Percentiles rank a stretch among this genome's conserved stretches.
Evolutionary conservation across 1,139 yeast species (phyloP).

Genomic region (Ogataea hybrid): DNA sequence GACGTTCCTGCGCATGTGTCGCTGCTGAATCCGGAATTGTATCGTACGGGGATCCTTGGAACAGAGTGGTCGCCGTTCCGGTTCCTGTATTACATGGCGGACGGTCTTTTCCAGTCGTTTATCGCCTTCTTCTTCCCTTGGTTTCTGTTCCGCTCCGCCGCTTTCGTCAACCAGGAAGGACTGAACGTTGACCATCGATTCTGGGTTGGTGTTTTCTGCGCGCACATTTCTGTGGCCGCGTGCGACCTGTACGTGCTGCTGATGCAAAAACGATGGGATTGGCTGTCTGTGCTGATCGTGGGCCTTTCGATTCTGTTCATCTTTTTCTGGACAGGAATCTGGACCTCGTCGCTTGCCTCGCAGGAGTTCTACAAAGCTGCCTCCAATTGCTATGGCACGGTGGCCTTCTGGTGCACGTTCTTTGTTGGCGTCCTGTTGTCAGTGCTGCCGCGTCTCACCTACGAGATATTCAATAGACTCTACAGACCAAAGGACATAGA

Average conservation of each 20-base stretch:
- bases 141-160: conserved; percentile 42
- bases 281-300: conserved; percentile 49
- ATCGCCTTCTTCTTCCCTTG: conserved; percentile 56
- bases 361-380: conserved; percentile 57
- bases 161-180: conserved; percentile 49
- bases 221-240: conserved; percentile 48
- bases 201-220: conserved; percentile 53
- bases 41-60: conserved; percentile 52
- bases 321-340: conserved; percentile 63
- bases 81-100: conserved; percentile 56
- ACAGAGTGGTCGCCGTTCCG: conserved; percentile 52
- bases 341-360: conserved; percentile 45
- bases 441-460: conserved; percentile 51
- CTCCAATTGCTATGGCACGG: conserved; percentile 50
- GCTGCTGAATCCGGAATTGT: conserved; percentile 56
- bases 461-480: conserved; percentile 45
- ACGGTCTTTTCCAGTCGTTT: conserved; percentile 58
- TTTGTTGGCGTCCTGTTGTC: conserved; percentile 48
- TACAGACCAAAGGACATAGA: conserved; percentile 55
- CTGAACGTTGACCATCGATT: conserved; percentile 54
- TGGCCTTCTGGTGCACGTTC: conserved; percentile 50
- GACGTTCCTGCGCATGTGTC: conserved; percentile 60
- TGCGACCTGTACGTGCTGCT: conserved; percentile 53
- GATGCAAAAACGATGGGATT: conserved; percentile 62
- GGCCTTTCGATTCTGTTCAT: conserved; percentile 50